Evolutionary conservation across 192 early-diverging fungal species (phyloP).

Genomic region (Oehlia diaphana): DNA sequence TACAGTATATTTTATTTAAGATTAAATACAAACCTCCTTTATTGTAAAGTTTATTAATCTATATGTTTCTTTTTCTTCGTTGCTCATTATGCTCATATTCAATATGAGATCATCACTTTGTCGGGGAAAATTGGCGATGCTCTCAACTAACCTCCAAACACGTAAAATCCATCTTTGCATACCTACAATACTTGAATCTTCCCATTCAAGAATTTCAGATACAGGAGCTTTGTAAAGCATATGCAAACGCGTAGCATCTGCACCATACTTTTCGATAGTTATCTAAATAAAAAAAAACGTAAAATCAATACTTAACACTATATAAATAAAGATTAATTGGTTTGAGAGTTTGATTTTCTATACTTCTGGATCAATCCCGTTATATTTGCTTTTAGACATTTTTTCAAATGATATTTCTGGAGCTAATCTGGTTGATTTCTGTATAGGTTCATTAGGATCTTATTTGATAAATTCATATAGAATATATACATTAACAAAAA

Average conservation of each 20-base stretch:
- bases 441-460: slow-evolving; percentile 49
- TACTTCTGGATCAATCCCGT: slow-evolving; percentile 85
- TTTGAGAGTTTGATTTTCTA: slow-evolving; percentile 26
- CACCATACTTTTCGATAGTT: slow-evolving; percentile 66
- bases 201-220: slow-evolving; percentile 88
- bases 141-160: slow-evolving; percentile 58
- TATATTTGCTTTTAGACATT: slow-evolving; percentile 97
- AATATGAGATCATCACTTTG: background rate
- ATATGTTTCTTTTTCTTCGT: slow-evolving; percentile 54
- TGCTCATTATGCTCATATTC: slow-evolving; percentile 35
- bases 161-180: slow-evolving; percentile 85
- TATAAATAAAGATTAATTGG: background rate
- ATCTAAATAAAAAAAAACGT: slow-evolving; percentile 31
- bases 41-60: slow-evolving; percentile 52
- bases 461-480: background rate
- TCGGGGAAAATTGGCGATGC: background rate
- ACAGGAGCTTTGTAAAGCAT: slow-evolving; percentile 89
- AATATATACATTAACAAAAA: too few species aligned
- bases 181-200: slow-evolving; percentile 85
- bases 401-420: slow-evolving; percentile 79
- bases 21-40: slow-evolving; percentile 49
- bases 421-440: slow-evolving; percentile 59
- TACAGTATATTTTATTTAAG: background rate
- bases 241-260: slow-evolving; percentile 82
- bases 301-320: background rate